Base-by-base conservation (phyloP, 2,329 filamentous ascomycete species). In the Cytospora piceicola region DNA sequence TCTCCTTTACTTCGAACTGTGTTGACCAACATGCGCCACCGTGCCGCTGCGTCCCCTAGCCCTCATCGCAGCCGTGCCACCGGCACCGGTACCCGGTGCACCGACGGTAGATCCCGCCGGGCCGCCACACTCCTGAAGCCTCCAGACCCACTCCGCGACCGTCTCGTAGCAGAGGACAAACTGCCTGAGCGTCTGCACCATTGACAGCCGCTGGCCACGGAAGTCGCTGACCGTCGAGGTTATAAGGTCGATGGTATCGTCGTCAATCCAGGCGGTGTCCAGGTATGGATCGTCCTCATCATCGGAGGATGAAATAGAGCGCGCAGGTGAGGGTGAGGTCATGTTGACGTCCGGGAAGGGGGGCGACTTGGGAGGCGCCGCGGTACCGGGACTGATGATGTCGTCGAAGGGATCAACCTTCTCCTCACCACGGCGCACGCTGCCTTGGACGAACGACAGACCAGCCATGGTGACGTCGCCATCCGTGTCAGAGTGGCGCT, bases 111-210 rank as follows among this genome's bases (percentile, higher is more conserved):
- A 72, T 59, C 34, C 77, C 5, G 57, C 67, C 12, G 64, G 53
- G 5, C 66, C 67, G 1, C 64, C 67, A 14, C 68, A 69, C 53
- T 82, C 82, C 62, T 86, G 80, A 49, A 81, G 72, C 69, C 84
- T 78, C 71, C 77, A 79, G 32, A 95, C 77, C 93, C 94, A 99
- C 77, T 98, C 94, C 63, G 96, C 80, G 8, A 98, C 85, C 51
- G 92, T 96, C 80, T 99, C 95, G 76, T 99, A 99, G 77, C 95
- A 99, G 39, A 99, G 86, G 58, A 97, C 94, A 78, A 91, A 98
- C 76, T 99, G 95, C 67, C 92, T 84, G 65, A 98, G 80, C 72
- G 91, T 97, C 78, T 98, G 95, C 53, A 99, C 94, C 94, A 98
- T 99, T 77, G 93, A 97, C 24, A 97, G 79, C 70, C 95, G 83